phyloP scores from a whole-genome alignment of 2,329 filamentous ascomycete genomes.

The Tetracladium maxilliforme region DNA sequence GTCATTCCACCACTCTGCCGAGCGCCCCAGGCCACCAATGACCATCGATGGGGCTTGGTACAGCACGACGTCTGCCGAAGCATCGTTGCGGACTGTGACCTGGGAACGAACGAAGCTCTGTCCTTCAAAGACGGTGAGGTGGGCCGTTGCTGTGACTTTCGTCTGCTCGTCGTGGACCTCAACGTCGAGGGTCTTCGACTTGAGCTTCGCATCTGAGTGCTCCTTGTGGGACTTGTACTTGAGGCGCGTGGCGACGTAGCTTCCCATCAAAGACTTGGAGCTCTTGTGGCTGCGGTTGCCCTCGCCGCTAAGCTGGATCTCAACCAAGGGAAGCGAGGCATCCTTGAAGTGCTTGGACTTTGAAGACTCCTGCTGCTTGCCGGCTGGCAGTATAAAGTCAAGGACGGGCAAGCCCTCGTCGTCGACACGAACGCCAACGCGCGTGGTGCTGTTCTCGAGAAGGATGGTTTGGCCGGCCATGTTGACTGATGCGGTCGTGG shows the following conservation, averaged over 20 bases:
- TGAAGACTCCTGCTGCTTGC: no score
- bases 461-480: no score
- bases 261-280: slow-evolving; percentile 11
- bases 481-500: no score
- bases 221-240: slow-evolving; percentile 10
- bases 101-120: slow-evolving; percentile 8
- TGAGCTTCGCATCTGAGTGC: no score
- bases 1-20: slow-evolving; percentile 11
- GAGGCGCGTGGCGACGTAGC: slow-evolving; percentile 10
- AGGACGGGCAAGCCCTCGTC: no score
- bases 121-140: slow-evolving; percentile 8
- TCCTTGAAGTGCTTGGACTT: no score
- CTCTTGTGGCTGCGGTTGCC: slow-evolving; percentile 11
- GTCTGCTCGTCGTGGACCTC: slow-evolving; percentile 6
- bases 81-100: slow-evolving; percentile 11
- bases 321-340: slow-evolving; percentile 9
- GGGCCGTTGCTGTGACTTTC: slow-evolving; percentile 7
- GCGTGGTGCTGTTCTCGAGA: no score
- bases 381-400: no score
- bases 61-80: no score
- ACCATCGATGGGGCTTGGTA: slow-evolving; percentile 11
- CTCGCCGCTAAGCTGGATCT: slow-evolving; percentile 11
- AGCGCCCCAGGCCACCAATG: no score
- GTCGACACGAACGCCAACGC: no score
- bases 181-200: slow-evolving; percentile 8